These are phyloP conservation scores for Epithele typhae DNA, from an alignment of 768 basidiomycete species.

Conservation along the genomic window DNA sequence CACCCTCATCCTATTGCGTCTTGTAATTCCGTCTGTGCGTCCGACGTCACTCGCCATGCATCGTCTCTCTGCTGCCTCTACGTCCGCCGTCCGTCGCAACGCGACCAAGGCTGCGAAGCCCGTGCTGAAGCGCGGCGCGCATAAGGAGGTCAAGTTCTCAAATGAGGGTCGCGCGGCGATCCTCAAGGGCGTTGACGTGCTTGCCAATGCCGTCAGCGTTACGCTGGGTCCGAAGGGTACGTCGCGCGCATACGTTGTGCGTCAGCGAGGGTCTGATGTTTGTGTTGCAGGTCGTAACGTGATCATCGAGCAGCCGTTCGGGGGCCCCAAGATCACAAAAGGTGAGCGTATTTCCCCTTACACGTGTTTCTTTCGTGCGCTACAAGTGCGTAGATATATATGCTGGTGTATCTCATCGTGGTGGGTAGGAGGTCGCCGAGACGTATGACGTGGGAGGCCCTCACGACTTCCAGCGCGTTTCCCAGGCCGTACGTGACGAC, in stretches of 20 bases:
- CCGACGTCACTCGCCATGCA: constrained; percentile 58
- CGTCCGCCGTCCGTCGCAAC: constrained; percentile 63
- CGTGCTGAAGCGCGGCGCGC: constrained; percentile 61
- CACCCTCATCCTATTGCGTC: constrained; percentile 9
- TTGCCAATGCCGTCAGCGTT: constrained; percentile 95
- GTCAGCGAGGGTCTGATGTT: constrained; percentile 4
- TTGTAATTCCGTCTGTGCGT: constrained; percentile 12
- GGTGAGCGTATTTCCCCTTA: constrained; percentile 40
- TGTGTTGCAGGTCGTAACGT: constrained; percentile 77
- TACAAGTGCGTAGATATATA: neutral
- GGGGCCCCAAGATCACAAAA: constrained; percentile 94
- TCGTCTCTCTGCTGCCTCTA: constrained; percentile 62
- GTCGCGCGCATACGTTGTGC: constrained; percentile 9
- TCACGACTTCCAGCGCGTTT: too few species aligned
- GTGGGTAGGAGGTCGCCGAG: too few species aligned
- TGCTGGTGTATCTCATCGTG: neutral
- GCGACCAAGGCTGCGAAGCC: constrained; percentile 55
- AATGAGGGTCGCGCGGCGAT: constrained; percentile 93
- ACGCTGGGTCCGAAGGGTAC: constrained; percentile 94
- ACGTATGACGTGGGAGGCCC: too few species aligned
- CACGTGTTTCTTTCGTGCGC: neutral
- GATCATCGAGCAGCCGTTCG: constrained; percentile 93
- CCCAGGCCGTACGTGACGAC: too few species aligned
- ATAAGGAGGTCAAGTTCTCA: constrained; percentile 97
- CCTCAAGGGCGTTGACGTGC: constrained; percentile 92